Evolutionary conservation across 345 rosid genomes (phyloP), one percentile per base, ranked within the genome.

Genomic region (Ailanthus altissimus): DNA sequence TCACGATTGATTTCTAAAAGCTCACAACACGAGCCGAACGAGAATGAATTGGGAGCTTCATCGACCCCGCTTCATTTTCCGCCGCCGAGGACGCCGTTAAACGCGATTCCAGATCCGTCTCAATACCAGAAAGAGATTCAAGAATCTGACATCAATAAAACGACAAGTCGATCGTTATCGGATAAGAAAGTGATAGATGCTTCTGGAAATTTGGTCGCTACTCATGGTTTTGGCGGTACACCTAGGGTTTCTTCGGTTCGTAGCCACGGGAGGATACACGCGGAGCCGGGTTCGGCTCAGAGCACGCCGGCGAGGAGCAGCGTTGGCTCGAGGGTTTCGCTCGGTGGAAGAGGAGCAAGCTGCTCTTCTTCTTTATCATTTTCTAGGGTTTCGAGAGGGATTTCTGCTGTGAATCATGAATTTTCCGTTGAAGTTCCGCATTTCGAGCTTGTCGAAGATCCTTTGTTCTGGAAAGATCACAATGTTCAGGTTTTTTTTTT

Each of bases 391-490:
- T 82, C 89, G 0, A 86, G 89, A 73, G 85, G 89, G 15, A 70
- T 78, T 86, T 83, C 87, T n/a, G 59, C 78, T 36, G 81, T 67
- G 4, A 84, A 87, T 78, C 73, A 83, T 36, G 88, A 81, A 79
- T 67, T 79, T 67, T 82, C 69, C 5, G 61, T n/a, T n/a, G 89
- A 86, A 45, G 82, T 81, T 77, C 86, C 89, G 54, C 92, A 86
- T 75, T 94, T 94, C 74, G 95, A 89, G 86, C 89, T 93, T n/a
- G 81, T 84, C 28, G 92, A 88, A 79, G 92, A 94, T 74, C 85
- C 91, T 42, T 89, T 88, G 60, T 94, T 89, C 75, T 93, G 97
- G 98, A 82, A 78, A 54, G 97, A 94, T 78, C 94, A 91, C 71
- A 93, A 91, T 84, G 97, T 94, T 77, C 98, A 94, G 97, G 98